Conservation (phyloP, 2,329 filamentous ascomycete genomes). For the Xylaria sp. region DNA sequence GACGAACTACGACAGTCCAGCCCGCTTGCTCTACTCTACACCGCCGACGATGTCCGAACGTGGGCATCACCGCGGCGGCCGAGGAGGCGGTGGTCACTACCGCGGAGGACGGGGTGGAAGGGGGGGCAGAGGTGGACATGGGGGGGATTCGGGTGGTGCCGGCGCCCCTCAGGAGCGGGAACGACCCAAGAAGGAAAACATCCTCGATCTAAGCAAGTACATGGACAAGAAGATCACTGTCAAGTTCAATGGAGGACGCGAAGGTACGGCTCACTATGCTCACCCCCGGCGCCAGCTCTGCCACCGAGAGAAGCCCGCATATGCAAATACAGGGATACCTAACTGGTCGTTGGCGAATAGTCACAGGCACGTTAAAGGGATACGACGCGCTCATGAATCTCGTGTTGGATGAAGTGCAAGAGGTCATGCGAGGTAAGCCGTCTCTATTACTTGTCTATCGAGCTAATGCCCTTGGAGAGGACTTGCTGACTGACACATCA, state of each 20-base stretch:
- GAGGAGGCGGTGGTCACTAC: conserved; percentile 56
- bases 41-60: conserved; percentile 61
- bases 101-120: conserved; percentile 55
- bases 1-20: neutral
- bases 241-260: conserved; percentile 94
- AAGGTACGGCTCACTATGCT: conserved; percentile 68
- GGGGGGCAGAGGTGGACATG: conserved; percentile 58
- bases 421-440: conserved; percentile 81
- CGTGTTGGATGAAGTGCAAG: conserved; percentile 92
- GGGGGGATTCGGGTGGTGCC: conserved; percentile 55
- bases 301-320: neutral
- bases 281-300: neutral
- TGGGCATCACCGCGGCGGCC: conserved; percentile 60
- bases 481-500: conserved; percentile 14
- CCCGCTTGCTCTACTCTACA: conserved; percentile 28
- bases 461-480: neutral
- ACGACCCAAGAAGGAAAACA: conserved; percentile 97
- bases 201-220: conserved; percentile 93
- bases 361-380: conserved; percentile 89
- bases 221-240: conserved; percentile 96
- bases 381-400: conserved; percentile 99
- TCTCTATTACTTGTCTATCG: conserved; percentile 17
- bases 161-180: conserved; percentile 67
- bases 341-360: conserved; percentile 57
- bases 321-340: conserved; percentile 6